These are phyloP conservation scores for Hyparrhenia diplandra DNA, from an alignment of 176 grass and related monocot species.

Conservation along the genomic window DNA sequence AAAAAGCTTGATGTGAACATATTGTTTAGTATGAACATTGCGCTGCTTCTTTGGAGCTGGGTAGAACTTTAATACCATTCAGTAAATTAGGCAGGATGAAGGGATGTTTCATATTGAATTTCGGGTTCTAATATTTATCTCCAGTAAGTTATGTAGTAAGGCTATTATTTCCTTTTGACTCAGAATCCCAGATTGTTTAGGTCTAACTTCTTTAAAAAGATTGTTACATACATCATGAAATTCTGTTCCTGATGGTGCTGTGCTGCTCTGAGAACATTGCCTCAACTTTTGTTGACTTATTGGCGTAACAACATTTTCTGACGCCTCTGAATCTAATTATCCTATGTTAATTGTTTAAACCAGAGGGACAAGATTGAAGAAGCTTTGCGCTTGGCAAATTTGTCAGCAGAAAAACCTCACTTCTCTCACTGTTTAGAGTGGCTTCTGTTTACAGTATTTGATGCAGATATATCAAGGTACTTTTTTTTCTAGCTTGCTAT, in stretches of 20 bases:
- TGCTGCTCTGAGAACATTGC: background rate
- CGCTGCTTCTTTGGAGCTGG: background rate
- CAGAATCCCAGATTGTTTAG: background rate
- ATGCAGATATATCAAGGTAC: constrained; percentile 98
- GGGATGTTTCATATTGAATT: background rate
- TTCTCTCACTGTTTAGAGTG: constrained; percentile 98
- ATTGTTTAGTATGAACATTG: background rate
- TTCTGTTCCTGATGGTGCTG: background rate
- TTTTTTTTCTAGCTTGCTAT: constrained; percentile 26
- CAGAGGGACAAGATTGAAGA: constrained; percentile 94
- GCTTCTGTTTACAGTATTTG: constrained; percentile 99
- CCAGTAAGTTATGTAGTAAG: background rate
- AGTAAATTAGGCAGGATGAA: background rate
- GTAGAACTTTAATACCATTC: background rate
- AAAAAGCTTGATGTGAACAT: background rate
- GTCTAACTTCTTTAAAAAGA: background rate
- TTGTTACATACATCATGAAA: background rate
- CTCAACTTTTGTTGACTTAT: constrained; percentile 7
- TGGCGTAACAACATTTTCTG: constrained; percentile 5
- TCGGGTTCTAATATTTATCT: background rate
- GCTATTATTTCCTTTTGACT: background rate
- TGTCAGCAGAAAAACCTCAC: constrained; percentile 96
- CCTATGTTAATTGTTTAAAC: constrained; percentile 26
- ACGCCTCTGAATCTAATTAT: constrained; percentile 1
- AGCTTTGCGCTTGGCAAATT: constrained; percentile 79